A percentile compares a stretch with the other conserved stretches of the same genome.
Evolutionary conservation across 129 eudicot species (phyloP).

Genomic region (Artemisia annua): DNA sequence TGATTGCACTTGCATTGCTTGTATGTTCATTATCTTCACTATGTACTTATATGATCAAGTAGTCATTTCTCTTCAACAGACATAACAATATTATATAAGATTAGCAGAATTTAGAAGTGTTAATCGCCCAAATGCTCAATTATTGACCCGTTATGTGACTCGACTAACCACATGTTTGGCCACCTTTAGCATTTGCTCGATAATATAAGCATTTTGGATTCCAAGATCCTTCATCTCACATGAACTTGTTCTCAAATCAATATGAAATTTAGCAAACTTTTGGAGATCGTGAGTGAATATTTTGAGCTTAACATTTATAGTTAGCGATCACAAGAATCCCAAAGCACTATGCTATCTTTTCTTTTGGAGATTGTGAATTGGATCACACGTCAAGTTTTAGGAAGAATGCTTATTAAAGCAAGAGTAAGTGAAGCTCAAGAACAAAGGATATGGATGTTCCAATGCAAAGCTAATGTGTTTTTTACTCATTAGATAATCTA

Average conservation of each 20-base stretch:
- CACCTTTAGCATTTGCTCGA: background rate
- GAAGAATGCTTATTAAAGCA: background rate
- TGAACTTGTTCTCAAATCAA: slow-evolving; percentile 1
- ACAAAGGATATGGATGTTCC: background rate
- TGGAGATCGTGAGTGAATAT: slow-evolving; percentile 31
- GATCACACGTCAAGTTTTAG: slow-evolving; percentile 30
- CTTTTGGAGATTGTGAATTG: slow-evolving; percentile 28
- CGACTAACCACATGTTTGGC: background rate
- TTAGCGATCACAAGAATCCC: slow-evolving; percentile 25
- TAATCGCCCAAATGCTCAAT: too few species aligned
- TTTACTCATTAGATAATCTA: too few species aligned
- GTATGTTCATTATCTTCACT: too few species aligned
- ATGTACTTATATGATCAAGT: too few species aligned
- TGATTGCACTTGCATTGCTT: too few species aligned
- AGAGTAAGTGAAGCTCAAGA: background rate
- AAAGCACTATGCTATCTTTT: slow-evolving; percentile 32
- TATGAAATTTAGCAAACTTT: slow-evolving; percentile 13
- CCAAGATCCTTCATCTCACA: background rate
- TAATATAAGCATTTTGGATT: background rate
- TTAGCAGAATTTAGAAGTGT: too few species aligned
- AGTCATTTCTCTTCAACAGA: too few species aligned
- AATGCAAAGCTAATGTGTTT: too few species aligned
- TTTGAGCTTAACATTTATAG: slow-evolving; percentile 12
- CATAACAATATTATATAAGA: too few species aligned
- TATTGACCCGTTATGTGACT: background rate